Percentiles rank a stretch among this genome's conserved stretches.
phyloP scores from a whole-genome alignment of 2,329 filamentous ascomycete genomes.

The Chaetomium strumarium region DNA sequence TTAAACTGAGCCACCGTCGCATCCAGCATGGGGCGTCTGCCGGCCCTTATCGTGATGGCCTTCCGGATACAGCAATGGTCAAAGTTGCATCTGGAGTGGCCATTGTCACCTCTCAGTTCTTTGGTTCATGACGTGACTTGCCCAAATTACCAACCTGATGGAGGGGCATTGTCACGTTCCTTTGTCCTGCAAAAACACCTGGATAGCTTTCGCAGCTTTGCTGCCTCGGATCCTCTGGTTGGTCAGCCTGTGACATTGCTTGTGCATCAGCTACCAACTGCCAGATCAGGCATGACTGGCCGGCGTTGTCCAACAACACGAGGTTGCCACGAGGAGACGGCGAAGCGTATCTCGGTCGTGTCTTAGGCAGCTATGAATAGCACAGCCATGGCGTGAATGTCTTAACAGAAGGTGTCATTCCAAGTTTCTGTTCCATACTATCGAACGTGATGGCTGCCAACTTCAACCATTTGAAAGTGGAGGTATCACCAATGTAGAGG shows the following conservation, averaged over 20 bases:
- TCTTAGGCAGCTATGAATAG: constrained; percentile 1
- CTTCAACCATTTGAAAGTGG: neutral
- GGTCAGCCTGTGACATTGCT: neutral
- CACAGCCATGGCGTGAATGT: neutral
- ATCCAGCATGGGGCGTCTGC: constrained; percentile 12
- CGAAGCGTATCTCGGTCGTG: neutral
- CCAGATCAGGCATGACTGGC: constrained; percentile 9
- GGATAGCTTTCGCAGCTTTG: no score
- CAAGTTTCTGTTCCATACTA: neutral
- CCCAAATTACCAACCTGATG: no score
- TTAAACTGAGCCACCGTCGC: constrained; percentile 6
- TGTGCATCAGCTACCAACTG: constrained; percentile 1
- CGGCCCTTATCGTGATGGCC: constrained; percentile 18
- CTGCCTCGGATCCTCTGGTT: neutral
- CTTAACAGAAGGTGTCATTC: constrained; percentile 8
- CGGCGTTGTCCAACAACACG: neutral
- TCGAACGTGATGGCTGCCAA: neutral
- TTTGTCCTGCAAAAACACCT: no score
- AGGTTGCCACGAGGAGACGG: neutral
- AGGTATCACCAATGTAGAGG: no score
- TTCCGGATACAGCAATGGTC: constrained; percentile 17
- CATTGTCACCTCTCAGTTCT: no score
- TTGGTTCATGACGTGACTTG: no score
- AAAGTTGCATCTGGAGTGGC: constrained; percentile 2
- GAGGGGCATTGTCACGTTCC: neutral